phyloP scores from a whole-genome alignment of 1,139 yeast species.

The Lodderomyces margitis region DNA sequence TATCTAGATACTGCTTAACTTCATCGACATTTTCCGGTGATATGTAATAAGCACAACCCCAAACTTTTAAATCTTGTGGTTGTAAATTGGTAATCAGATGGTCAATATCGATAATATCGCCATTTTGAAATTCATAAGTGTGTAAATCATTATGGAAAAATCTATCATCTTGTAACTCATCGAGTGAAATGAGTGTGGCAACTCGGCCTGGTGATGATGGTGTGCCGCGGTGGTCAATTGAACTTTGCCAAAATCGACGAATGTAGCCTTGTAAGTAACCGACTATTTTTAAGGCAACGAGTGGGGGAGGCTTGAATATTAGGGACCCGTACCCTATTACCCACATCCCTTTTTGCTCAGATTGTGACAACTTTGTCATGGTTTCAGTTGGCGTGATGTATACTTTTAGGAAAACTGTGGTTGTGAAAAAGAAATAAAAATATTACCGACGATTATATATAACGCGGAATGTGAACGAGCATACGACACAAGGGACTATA shows the following conservation, averaged over 20 bases:
- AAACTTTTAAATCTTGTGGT: constrained; percentile 53
- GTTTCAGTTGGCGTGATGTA: background rate
- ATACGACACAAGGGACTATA: too few relatives aligned
- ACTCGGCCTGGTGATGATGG: constrained; percentile 85
- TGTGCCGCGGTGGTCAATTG: constrained; percentile 89
- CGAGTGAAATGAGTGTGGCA: constrained; percentile 67
- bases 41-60: constrained; percentile 88
- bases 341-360: constrained; percentile 57
- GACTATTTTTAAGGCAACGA: constrained; percentile 55
- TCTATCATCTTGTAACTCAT: constrained; percentile 44
- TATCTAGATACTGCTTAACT: constrained; percentile 69
- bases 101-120: constrained; percentile 15
- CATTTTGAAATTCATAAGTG: constrained; percentile 32
- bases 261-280: constrained; percentile 77
- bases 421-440: background rate
- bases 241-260: constrained; percentile 88
- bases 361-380: background rate
- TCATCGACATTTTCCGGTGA: constrained; percentile 58
- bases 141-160: constrained; percentile 48
- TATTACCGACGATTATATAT: too few relatives aligned
- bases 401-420: background rate
- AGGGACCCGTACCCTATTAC: constrained; percentile 90
- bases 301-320: constrained; percentile 89
- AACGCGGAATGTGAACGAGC: too few relatives aligned
- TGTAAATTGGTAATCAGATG: constrained; percentile 22